phyloP scores from a whole-genome alignment of 192 early-diverging fungal species.

The Backusella morwellensis region DNA sequence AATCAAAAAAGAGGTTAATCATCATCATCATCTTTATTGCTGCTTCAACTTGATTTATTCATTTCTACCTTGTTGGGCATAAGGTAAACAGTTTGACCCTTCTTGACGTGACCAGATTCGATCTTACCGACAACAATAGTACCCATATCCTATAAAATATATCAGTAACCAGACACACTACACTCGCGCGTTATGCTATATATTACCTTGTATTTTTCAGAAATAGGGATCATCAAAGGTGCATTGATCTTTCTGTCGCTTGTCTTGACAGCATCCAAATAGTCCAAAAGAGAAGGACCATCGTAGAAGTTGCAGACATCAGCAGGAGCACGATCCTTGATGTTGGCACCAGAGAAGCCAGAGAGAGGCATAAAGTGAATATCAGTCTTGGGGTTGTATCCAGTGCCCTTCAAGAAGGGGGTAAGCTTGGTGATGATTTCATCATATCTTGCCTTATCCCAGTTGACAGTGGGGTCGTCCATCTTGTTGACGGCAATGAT shows the following conservation, averaged over 20 bases:
- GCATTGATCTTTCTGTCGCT: constrained; percentile 85
- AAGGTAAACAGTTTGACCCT: constrained; percentile 82
- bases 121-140: constrained; percentile 95
- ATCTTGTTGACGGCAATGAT: constrained; percentile 99
- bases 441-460: constrained; percentile 92
- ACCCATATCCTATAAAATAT: constrained; percentile 81
- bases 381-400: constrained; percentile 88
- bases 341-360: constrained; percentile 94
- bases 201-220: constrained; percentile 85
- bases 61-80: constrained; percentile 88
- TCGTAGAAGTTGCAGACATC: constrained; percentile 70
- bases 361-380: constrained; percentile 91
- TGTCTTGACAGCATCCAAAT: constrained; percentile 79
- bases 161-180: no score
- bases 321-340: constrained; percentile 71
- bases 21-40: not conserved
- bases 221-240: constrained; percentile 92
- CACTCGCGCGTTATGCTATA: no score
- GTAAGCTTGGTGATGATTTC: constrained; percentile 82
- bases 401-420: constrained; percentile 89
- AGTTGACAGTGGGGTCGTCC: constrained; percentile 96
- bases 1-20: not conserved
- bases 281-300: constrained; percentile 88
- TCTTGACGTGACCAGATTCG: constrained; percentile 88
- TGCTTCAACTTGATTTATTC: not conserved